Conservation (phyloP, 2,329 filamentous ascomycete species). For the Venturia nashicola region DNA sequence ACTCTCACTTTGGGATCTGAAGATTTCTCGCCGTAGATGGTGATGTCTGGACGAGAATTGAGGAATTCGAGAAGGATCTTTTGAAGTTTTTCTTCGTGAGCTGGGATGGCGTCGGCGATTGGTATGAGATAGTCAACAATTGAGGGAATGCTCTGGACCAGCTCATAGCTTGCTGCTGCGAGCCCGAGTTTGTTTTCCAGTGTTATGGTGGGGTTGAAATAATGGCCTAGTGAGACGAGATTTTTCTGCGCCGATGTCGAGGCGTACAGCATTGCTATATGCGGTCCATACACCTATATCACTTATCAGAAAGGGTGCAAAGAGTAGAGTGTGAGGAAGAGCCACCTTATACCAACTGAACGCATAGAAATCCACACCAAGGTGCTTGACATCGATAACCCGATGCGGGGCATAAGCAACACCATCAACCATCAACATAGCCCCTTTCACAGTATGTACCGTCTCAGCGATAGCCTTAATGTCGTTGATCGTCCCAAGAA, state of each 20-base stretch:
- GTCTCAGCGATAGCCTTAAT: slow-evolving; percentile 42
- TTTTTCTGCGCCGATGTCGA: slow-evolving; percentile 42
- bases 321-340: background rate
- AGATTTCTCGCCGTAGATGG: slow-evolving; percentile 45
- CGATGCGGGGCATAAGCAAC: slow-evolving; percentile 68
- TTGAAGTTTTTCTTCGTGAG: slow-evolving; percentile 51
- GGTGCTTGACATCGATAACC: slow-evolving; percentile 51
- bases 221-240: slow-evolving; percentile 50
- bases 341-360: slow-evolving; percentile 64
- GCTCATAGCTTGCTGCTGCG: slow-evolving; percentile 59
- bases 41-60: slow-evolving; percentile 33
- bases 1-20: slow-evolving; percentile 40
- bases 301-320: background rate
- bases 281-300: slow-evolving; percentile 50
- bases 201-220: slow-evolving; percentile 50
- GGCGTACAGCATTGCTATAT: slow-evolving; percentile 59
- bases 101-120: slow-evolving; percentile 29
- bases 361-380: slow-evolving; percentile 64
- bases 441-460: slow-evolving; percentile 37
- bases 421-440: slow-evolving; percentile 59
- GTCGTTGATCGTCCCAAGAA: slow-evolving; percentile 59
- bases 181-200: slow-evolving; percentile 57
- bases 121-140: slow-evolving; percentile 46
- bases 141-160: slow-evolving; percentile 48
- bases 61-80: slow-evolving; percentile 48